Conservation (phyloP, 2,329 filamentous ascomycete species). For the Xylariomycetidae sp. region DNA sequence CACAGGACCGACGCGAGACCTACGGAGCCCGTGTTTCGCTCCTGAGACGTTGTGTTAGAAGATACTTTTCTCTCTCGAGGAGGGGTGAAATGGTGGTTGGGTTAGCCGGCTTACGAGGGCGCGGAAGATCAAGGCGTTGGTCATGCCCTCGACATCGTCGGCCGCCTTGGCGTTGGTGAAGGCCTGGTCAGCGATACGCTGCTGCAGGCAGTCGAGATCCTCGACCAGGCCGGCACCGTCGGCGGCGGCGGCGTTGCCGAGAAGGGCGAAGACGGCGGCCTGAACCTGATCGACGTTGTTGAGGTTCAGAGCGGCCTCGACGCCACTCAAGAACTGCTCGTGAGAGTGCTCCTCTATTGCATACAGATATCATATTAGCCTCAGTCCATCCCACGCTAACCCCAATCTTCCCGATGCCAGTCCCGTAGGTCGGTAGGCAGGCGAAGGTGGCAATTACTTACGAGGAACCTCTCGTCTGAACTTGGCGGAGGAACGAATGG, state of each 20-base stretch:
- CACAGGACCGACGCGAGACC: constrained; percentile 55
- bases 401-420: too few relatives aligned
- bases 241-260: constrained; percentile 44
- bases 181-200: constrained; percentile 51
- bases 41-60: constrained; percentile 24
- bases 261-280: constrained; percentile 27
- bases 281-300: constrained; percentile 28
- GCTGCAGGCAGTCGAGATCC: constrained; percentile 41
- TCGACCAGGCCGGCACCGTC: constrained; percentile 35
- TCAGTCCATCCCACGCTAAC: too few relatives aligned
- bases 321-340: constrained; percentile 24
- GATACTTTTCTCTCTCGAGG: background rate
- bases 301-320: constrained; percentile 22
- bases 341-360: constrained; percentile 28
- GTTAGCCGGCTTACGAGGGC: constrained; percentile 50
- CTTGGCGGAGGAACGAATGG: too few relatives aligned
- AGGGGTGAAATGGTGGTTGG: constrained; percentile 26
- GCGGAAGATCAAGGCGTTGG: constrained; percentile 49
- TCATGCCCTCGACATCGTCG: constrained; percentile 49
- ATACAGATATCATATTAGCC: too few relatives aligned
- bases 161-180: constrained; percentile 55
- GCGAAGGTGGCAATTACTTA: constrained; percentile 13
- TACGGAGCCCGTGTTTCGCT: constrained; percentile 57
- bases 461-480: constrained; percentile 28
- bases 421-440: too few relatives aligned